These are phyloP conservation scores for Diutina neorugosa DNA, from an alignment of 1,139 yeast species.

Conservation along the genomic window DNA sequence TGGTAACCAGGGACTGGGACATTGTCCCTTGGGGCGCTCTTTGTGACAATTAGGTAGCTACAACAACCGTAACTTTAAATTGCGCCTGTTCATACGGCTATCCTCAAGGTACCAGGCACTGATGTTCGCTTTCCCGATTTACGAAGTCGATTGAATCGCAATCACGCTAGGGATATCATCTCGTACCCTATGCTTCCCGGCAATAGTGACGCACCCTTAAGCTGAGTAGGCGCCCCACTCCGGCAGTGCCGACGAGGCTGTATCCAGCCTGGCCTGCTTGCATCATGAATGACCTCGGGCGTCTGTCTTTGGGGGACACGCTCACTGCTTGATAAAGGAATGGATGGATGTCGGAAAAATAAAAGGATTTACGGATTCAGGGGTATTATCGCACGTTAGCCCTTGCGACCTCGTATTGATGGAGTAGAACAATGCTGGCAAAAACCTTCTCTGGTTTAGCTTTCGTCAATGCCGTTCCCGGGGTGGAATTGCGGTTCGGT, in stretches of 20 bases:
- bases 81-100: no score
- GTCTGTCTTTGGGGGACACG: not conserved
- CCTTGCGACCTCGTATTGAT: not conserved
- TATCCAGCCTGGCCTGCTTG: not conserved
- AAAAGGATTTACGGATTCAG: not conserved
- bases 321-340: not conserved
- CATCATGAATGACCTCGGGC: not conserved
- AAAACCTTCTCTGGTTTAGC: no score
- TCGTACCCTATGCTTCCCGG: not conserved
- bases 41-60: no score
- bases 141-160: not conserved
- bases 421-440: not conserved
- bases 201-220: not conserved
- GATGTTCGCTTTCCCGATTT: not conserved
- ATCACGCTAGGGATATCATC: not conserved
- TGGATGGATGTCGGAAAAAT: not conserved
- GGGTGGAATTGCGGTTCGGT: not conserved
- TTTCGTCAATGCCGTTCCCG: no score
- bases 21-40: no score
- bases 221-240: not conserved
- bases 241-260: not conserved
- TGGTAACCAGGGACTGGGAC: no score
- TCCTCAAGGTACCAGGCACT: not conserved
- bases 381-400: not conserved
- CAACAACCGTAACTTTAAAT: not conserved